Evolutionary conservation across 495 filamentous ascomycete species (phyloP).

Genomic region (Podospora conica): DNA sequence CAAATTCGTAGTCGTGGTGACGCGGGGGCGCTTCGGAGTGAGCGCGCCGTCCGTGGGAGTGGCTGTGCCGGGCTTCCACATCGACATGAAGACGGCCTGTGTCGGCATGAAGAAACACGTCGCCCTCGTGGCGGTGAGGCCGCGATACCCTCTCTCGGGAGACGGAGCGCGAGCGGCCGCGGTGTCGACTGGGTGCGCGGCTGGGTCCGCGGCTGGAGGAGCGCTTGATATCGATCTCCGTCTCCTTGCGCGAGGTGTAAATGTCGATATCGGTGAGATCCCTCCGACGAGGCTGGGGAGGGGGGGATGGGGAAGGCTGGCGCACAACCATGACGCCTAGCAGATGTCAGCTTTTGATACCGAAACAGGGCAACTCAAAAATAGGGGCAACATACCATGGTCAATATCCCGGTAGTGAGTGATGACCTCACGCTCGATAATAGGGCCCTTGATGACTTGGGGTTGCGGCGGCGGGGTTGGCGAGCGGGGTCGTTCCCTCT

Average conservation of each 20-base stretch:
- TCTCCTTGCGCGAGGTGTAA: slow-evolving; percentile 38
- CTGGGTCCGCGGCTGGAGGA: slow-evolving; percentile 16
- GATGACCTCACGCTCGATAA: slow-evolving; percentile 74
- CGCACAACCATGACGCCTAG: slow-evolving; percentile 39
- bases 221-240: slow-evolving; percentile 46
- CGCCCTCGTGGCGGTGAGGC: slow-evolving; percentile 29
- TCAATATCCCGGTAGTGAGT: slow-evolving; percentile 84
- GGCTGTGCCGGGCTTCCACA: slow-evolving; percentile 38
- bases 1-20: slow-evolving; percentile 40
- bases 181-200: neutral
- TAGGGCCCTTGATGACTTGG: slow-evolving; percentile 54
- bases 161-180: slow-evolving; percentile 24
- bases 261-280: slow-evolving; percentile 50
- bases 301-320: slow-evolving; percentile 44
- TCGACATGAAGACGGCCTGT: slow-evolving; percentile 54
- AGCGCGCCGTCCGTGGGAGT: slow-evolving; percentile 32
- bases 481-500: slow-evolving; percentile 32
- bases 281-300: slow-evolving; percentile 25
- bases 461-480: slow-evolving; percentile 46
- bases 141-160: slow-evolving; percentile 30
- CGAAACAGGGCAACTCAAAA: neutral
- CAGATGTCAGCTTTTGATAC: slow-evolving; percentile 9
- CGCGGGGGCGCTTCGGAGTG: slow-evolving; percentile 42
- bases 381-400: slow-evolving; percentile 54
- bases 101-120: slow-evolving; percentile 43